Conservation (phyloP, 768 basidiomycete species). For the Boletellus ananas region DNA sequence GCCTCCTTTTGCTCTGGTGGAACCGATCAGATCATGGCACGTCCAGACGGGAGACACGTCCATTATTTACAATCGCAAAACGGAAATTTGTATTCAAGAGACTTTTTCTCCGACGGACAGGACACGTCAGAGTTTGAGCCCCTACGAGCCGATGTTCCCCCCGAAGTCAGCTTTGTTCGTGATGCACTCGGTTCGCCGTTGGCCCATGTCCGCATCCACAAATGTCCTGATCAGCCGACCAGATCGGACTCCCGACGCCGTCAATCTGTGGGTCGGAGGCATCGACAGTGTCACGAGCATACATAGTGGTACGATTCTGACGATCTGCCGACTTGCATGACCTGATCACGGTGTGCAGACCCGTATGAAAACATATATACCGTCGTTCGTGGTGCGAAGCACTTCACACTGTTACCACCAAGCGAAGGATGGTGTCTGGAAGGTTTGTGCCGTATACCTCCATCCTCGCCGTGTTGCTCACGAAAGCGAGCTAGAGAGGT, state of each 20-base stretch:
- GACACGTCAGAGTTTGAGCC: slow-evolving; percentile 57
- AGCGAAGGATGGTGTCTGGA: slow-evolving; percentile 82
- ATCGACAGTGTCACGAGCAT: slow-evolving; percentile 74
- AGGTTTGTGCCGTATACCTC: slow-evolving; percentile 47
- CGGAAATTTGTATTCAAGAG: slow-evolving; percentile 70
- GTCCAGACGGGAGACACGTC: slow-evolving; percentile 32
- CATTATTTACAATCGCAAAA: slow-evolving; percentile 89
- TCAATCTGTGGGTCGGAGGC: slow-evolving; percentile 91
- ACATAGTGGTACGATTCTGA: slow-evolving; percentile 62
- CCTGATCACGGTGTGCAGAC: slow-evolving; percentile 39
- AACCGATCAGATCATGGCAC: neutral
- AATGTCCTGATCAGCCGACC: neutral
- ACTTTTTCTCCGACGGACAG: slow-evolving; percentile 35
- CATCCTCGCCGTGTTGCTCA: slow-evolving; percentile 6
- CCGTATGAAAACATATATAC: slow-evolving; percentile 95
- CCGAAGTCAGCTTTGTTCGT: slow-evolving; percentile 68
- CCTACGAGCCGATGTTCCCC: slow-evolving; percentile 62
- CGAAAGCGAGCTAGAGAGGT: slow-evolving; percentile 40
- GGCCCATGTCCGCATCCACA: neutral
- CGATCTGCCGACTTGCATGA: neutral
- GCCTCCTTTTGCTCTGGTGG: neutral
- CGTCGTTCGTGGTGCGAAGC: slow-evolving; percentile 79
- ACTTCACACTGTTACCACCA: slow-evolving; percentile 83
- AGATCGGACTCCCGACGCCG: slow-evolving; percentile 77
- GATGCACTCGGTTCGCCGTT: slow-evolving; percentile 66